These are phyloP conservation scores for Entomophthora muscae DNA, from an alignment of 371 early-diverging fungal genomes.

Conservation along the genomic window DNA sequence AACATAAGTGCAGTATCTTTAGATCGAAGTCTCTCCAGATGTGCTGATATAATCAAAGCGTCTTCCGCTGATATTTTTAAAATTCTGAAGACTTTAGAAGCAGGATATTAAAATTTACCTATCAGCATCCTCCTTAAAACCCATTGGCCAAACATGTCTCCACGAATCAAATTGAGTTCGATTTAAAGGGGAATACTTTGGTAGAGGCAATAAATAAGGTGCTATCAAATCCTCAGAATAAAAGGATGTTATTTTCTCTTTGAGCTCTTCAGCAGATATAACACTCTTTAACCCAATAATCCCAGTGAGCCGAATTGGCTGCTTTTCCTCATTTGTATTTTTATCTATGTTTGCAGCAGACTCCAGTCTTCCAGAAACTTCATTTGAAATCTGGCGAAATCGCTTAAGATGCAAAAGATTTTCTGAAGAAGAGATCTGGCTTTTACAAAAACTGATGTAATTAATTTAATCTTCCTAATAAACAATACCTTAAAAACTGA, in stretches of 20 bases:
- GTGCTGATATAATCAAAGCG: background rate
- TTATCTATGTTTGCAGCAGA: background rate
- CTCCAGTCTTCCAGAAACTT: background rate
- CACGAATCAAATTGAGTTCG: conserved; percentile 34
- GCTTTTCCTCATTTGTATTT: background rate
- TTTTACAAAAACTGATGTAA: background rate
- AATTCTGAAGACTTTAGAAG: background rate
- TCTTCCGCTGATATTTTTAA: background rate
- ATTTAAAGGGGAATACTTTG: conserved; percentile 28
- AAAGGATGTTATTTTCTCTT: background rate
- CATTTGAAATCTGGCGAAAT: background rate
- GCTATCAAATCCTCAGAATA: background rate
- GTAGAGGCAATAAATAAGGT: conserved; percentile 10
- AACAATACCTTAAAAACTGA: background rate
- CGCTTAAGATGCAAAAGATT: background rate
- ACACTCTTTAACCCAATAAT: background rate
- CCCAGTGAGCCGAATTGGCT: background rate
- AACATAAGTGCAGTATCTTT: background rate
- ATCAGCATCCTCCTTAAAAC: conserved; percentile 33
- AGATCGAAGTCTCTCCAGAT: background rate
- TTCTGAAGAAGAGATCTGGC: background rate
- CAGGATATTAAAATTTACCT: conserved; percentile 12
- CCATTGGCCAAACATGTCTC: conserved; percentile 35
- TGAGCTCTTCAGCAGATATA: background rate
- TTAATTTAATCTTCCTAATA: background rate